Evolutionary conservation across 805 yeast genomes (phyloP).

Genomic region (Pichia exigua): DNA sequence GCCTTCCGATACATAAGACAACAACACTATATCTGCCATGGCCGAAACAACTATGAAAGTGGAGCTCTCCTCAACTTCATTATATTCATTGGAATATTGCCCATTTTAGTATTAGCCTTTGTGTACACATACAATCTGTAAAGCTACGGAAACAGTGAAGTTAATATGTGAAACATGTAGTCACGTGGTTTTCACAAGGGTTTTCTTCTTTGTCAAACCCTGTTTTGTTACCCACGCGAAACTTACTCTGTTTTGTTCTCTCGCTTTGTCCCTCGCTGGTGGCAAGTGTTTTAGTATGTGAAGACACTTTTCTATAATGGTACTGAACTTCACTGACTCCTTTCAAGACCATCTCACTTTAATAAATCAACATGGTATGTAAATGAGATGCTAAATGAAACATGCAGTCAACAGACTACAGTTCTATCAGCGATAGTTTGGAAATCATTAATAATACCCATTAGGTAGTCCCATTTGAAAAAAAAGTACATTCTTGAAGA

Average conservation of each 20-base stretch:
- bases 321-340: background rate
- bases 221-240: background rate
- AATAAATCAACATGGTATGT: background rate
- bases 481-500: too few relatives aligned
- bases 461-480: background rate
- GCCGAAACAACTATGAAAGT: background rate
- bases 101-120: background rate
- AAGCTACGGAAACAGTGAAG: too few relatives aligned
- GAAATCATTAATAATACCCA: background rate
- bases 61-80: background rate
- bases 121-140: conserved; percentile 1
- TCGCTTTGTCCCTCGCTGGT: background rate
- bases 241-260: background rate
- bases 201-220: background rate
- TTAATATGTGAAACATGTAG: background rate
- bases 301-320: background rate
- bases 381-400: background rate
- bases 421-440: background rate
- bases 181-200: background rate
- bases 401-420: background rate
- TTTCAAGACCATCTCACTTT: background rate
- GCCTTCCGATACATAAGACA: background rate
- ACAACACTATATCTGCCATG: background rate
- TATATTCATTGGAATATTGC: background rate
- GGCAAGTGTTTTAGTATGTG: background rate